Evolutionary conservation across 2,329 filamentous ascomycete species (phyloP).

Genomic region (Fusarium tjaetaba): DNA sequence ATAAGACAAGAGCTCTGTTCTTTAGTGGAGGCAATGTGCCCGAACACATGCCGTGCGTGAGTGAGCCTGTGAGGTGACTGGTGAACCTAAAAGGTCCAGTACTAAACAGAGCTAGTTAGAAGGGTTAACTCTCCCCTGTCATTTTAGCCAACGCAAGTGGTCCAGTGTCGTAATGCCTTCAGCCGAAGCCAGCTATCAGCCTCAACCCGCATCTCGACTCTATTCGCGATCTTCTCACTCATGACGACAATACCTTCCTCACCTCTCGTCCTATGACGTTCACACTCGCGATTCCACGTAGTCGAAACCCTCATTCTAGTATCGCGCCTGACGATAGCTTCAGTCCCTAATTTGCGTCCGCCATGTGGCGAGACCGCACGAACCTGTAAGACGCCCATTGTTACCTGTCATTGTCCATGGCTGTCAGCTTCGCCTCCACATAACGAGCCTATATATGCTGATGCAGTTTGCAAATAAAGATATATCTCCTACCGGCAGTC

Average conservation of each 20-base stretch:
- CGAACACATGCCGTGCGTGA: not conserved
- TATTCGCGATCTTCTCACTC: slow-evolving; percentile 35
- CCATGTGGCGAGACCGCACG: slow-evolving; percentile 99
- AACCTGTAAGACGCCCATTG: slow-evolving; percentile 75
- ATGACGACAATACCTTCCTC: slow-evolving; percentile 40
- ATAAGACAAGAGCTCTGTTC: not conserved
- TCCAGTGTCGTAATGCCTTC: slow-evolving; percentile 39
- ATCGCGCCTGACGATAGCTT: slow-evolving; percentile 41
- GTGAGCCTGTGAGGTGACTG: no score
- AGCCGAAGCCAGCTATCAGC: slow-evolving; percentile 36
- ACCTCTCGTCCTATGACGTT: slow-evolving; percentile 41
- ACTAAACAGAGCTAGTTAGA: not conserved
- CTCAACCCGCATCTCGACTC: slow-evolving; percentile 37
- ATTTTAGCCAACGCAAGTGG: slow-evolving; percentile 21
- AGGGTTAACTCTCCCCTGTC: slow-evolving; percentile 27
- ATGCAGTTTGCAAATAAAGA: slow-evolving; percentile 57
- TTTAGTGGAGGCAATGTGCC: not conserved
- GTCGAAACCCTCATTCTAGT: slow-evolving; percentile 15
- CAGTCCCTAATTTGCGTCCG: slow-evolving; percentile 59
- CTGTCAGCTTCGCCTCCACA: not conserved
- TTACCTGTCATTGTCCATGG: slow-evolving; percentile 7
- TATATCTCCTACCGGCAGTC: slow-evolving; percentile 99
- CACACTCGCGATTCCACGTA: slow-evolving; percentile 18
- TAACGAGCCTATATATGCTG: slow-evolving; percentile 4
- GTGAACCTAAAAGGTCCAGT: not conserved